Conservation (phyloP, 2,329 filamentous ascomycete genomes). For the Aureobasidium subglaciale region DNA sequence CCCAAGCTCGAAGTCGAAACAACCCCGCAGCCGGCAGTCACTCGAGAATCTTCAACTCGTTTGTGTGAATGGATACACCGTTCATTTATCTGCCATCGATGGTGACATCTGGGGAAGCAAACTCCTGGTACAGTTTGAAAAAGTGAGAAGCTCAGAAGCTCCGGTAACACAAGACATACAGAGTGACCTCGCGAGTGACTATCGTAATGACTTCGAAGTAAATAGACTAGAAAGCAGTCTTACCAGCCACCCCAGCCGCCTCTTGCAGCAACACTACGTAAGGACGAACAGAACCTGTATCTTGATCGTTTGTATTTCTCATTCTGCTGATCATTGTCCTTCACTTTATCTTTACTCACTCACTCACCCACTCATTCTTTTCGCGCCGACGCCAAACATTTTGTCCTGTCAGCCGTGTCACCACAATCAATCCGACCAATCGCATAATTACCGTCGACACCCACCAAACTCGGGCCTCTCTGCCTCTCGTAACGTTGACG, state of each 20-base stretch:
- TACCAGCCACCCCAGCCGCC: constrained; percentile 13
- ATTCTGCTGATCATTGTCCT: neutral
- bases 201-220: neutral
- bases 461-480: neutral
- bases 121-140: neutral
- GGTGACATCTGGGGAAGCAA: neutral
- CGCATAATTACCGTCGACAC: neutral
- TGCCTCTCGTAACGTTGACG: neutral
- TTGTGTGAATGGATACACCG: neutral
- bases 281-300: constrained; percentile 11
- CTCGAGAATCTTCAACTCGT: neutral
- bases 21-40: neutral
- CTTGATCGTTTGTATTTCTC: constrained; percentile 8
- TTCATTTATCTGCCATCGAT: neutral
- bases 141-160: neutral
- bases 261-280: constrained; percentile 14
- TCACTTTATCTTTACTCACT: neutral
- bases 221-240: neutral
- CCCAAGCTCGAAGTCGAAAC: neutral
- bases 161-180: neutral
- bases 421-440: neutral
- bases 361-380: neutral
- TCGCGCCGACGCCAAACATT: neutral
- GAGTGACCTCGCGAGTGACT: neutral
- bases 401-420: neutral